Evolutionary conservation across 805 yeast species (phyloP), one percentile per base, ranked within the genome.

Genomic region (Torulaspora franciscae): DNA sequence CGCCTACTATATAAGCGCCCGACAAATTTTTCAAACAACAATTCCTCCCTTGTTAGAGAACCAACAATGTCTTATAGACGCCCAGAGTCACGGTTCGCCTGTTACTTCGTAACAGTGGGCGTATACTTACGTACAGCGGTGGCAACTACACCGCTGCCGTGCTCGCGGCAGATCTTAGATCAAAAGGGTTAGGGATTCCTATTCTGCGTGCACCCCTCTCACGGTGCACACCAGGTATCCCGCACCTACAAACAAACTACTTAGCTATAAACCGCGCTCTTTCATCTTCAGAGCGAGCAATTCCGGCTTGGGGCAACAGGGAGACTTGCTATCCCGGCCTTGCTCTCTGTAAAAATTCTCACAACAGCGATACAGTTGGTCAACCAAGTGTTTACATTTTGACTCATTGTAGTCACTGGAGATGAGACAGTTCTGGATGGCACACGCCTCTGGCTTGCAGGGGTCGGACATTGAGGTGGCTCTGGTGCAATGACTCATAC

Each of bases 151-250:
- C 29, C 34, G 37, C 32, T 70, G 76, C 76, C 86, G 95, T 85
- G 95, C 95, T 85, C 90, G 93, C 93, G 93, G 85, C 70, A 71
- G 85, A 57, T 85, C 93, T 84, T 76, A 85, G 90, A 85, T 68
- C 37, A 45, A 43, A 37, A 33, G 34, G 30, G 32, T 41, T 37
- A 41, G 44, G 44, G 44, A 41, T 41, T 35, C 44, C 44, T 39
- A 19, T 25, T 41, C 35, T 27, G 35, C 27, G 44, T 27, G 37
- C 19, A n/a, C 28, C 19, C 26, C 27, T 9, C 27, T 15, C 36
- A 33, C 32, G 24, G 25, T 32, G 35, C 36, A 28, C 28, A 41
- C 28, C 14, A 33, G 47, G 47, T 39, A 44, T 40, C 47, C 39
- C 36, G 28, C 47, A 40, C 40, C 36, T 44, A 44, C 47, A 44